Evolutionary conservation across 495 filamentous ascomycete genomes (phyloP).

Genomic region (Trichoderma orchidacearum): DNA sequence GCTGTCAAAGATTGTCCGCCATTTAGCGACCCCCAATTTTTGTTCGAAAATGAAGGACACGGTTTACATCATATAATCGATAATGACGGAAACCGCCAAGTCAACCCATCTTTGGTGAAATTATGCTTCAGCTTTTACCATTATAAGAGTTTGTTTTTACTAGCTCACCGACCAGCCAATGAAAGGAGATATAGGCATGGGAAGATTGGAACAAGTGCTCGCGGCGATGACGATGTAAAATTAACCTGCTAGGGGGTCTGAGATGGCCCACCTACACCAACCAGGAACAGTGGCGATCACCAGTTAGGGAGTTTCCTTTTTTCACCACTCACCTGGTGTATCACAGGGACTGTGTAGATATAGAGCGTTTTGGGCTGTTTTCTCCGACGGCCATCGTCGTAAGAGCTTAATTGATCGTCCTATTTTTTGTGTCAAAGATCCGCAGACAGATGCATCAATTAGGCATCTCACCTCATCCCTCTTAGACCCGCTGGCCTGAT

Average conservation of each 20-base stretch:
- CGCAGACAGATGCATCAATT: not conserved
- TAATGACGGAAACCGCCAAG: not conserved
- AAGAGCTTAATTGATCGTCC: not conserved
- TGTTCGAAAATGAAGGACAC: not conserved
- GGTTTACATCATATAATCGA: not conserved
- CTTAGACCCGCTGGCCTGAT: not conserved
- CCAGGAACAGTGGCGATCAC: not conserved
- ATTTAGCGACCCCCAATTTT: not conserved
- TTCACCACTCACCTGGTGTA: not conserved
- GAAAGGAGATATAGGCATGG: not conserved
- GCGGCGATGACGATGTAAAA: not conserved
- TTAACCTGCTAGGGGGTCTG: not conserved
- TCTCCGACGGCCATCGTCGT: not conserved
- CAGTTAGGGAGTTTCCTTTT: not conserved
- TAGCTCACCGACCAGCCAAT: not conserved
- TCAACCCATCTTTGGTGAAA: not conserved
- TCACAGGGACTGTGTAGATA: not conserved
- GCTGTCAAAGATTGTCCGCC: not conserved
- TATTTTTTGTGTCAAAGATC: not conserved
- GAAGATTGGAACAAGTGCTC: not conserved
- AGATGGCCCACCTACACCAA: not conserved
- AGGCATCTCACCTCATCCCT: not conserved
- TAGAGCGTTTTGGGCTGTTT: not conserved
- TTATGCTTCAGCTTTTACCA: not conserved
- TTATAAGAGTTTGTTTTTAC: not conserved